Evolutionary conservation across 768 basidiomycete genomes (phyloP).

Genomic region (Flagelloscypha sp.): DNA sequence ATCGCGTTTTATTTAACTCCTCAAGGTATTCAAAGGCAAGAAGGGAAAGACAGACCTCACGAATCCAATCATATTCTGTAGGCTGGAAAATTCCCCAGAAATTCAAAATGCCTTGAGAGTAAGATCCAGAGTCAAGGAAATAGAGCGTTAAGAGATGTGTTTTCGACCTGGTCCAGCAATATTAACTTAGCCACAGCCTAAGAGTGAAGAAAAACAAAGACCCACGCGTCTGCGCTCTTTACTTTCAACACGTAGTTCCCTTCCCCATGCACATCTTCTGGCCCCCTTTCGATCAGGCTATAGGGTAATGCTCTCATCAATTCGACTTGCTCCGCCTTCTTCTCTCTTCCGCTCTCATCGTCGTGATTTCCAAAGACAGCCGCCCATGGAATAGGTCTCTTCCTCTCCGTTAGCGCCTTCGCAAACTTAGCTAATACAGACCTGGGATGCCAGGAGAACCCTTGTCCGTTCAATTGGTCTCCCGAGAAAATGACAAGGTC

Average conservation of each 20-base stretch:
- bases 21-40: too few species aligned
- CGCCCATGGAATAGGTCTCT: conserved; percentile 88
- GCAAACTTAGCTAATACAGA: conserved; percentile 89
- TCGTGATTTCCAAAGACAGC: conserved; percentile 96
- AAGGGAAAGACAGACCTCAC: conserved; percentile 33
- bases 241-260: conserved; percentile 91
- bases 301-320: conserved; percentile 79
- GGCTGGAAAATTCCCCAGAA: conserved; percentile 59
- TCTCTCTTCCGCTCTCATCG: conserved; percentile 54
- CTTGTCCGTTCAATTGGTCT: conserved; percentile 91
- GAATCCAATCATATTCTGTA: conserved; percentile 83
- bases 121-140: conserved; percentile 83
- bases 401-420: conserved; percentile 58
- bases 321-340: conserved; percentile 56
- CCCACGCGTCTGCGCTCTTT: conserved; percentile 75
- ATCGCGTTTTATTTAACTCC: neutral
- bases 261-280: conserved; percentile 77
- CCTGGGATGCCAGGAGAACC: conserved; percentile 81
- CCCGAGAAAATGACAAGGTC: conserved; percentile 90
- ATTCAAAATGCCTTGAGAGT: conserved; percentile 51
- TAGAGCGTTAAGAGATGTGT: conserved; percentile 87
- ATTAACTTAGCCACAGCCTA: neutral
- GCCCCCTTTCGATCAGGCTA: conserved; percentile 73
- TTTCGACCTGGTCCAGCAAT: conserved; percentile 47
- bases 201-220: conserved; percentile 11